Evolutionary conservation across 2,329 filamentous ascomycete genomes (phyloP).

Genomic region (Nemania abortiva): DNA sequence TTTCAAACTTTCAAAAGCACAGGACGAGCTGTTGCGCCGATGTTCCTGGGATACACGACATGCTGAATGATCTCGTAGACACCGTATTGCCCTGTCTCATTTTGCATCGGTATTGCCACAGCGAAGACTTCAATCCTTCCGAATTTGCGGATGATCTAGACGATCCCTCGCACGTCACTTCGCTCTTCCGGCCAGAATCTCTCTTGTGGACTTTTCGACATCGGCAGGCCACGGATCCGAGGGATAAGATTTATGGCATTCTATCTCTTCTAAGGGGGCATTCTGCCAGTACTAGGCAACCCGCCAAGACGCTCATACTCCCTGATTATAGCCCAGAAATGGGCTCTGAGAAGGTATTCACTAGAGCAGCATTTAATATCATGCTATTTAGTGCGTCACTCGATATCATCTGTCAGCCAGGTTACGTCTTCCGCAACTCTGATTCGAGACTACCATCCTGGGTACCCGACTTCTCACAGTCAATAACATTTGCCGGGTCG

Average conservation of each 20-base stretch:
- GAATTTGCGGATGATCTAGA: conserved; percentile 3
- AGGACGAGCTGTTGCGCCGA: conserved; percentile 30
- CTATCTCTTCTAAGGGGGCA: conserved; percentile 25
- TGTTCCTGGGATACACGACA: conserved; percentile 25
- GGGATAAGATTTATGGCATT: conserved; percentile 30
- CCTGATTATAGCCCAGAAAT: conserved; percentile 23
- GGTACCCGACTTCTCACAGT: conserved; percentile 30
- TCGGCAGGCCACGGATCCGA: conserved; percentile 26
- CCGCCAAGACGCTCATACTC: conserved; percentile 16
- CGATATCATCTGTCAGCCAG: conserved; percentile 29
- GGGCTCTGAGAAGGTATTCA: conserved; percentile 25
- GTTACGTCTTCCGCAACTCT: not conserved
- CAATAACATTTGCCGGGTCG: conserved; percentile 6
- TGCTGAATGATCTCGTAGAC: conserved; percentile 27
- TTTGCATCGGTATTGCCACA: conserved; percentile 23
- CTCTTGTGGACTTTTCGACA: conserved; percentile 33
- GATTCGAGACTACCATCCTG: conserved; percentile 22
- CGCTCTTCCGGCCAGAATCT: conserved; percentile 28
- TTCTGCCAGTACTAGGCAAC: conserved; percentile 9
- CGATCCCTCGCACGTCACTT: conserved; percentile 11
- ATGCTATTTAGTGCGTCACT: conserved; percentile 29
- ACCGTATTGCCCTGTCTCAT: conserved; percentile 27
- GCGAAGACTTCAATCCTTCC: conserved; percentile 11
- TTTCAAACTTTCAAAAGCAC: conserved; percentile 33
- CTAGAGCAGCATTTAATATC: conserved; percentile 16